Base-by-base conservation (phyloP, 2,329 filamentous ascomycete genomes). In the Cladophialophora carrionii region DNA sequence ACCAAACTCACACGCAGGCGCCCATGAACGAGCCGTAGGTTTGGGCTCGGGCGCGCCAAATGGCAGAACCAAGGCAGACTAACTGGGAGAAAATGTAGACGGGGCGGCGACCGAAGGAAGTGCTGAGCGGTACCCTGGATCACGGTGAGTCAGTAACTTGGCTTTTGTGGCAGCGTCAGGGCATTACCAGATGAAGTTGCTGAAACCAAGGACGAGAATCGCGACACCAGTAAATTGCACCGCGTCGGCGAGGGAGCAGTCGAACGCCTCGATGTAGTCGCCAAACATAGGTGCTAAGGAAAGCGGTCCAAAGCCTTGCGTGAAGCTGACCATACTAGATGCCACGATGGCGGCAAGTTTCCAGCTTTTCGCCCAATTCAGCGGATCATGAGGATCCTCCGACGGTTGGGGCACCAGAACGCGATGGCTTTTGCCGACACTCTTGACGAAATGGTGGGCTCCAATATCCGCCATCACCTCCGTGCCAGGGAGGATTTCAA, bases 21-120 rank as follows among this genome's bases (percentile, higher is more conserved):
- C 85, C 87, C 85, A 89, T 87, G 72, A 88, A 89, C 56, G 83
- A 85, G 57, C 78, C 77, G 71, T 89, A 89, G 0, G 80, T 81
- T 17, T 77, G 82, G 5, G 87, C 85, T 56, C 77, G 77, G 0
- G 86, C 87, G 67, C 85, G 80, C 85, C 84, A 87, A 65, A 87
- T 84, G 26, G 79, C 81, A 17, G 81, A 82, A 2, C 76, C 81
- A 31, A 86, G 76, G 70, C 82, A 84, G 65, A 86, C 78, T 37
- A 85, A 69, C 17, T 81, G 81, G 2, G 83, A 85, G 55, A 80
- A 71, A 46, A 87, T 81, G 59, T 80, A 78, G 1, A 85, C 84
- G 0, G 83, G 83, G 43, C 84, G 79, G 56, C 84, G 78, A 20
- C 84, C 84, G 67, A 83, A 86, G 0, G 82, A 81, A 2, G 82